A percentile compares a stretch with the other conserved stretches of the same genome.
These are phyloP conservation scores for Globisporangium uncinulatum DNA, from an alignment of 352 stramenopile species.

Conservation along the genomic window DNA sequence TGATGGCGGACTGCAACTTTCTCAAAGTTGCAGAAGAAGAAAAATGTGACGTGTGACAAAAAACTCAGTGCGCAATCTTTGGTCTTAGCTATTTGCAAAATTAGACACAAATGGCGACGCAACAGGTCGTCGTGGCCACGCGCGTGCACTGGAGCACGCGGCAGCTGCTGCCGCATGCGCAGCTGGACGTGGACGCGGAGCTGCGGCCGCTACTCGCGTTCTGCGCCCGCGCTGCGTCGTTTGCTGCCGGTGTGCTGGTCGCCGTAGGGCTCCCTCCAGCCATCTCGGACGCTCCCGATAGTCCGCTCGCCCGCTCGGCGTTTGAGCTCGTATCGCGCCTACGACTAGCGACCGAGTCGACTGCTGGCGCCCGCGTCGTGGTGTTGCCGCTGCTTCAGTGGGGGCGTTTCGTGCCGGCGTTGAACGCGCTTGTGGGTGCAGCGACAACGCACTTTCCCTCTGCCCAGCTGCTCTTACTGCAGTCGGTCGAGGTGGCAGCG, in stretches of 20 bases:
- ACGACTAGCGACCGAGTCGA: slow-evolving; percentile 15
- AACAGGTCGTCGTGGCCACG: slow-evolving; percentile 38
- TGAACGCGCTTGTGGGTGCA: slow-evolving; percentile 91
- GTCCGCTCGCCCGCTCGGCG: slow-evolving; percentile 34
- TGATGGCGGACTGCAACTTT: too few relatives aligned
- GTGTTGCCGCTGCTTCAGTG: slow-evolving; percentile 92
- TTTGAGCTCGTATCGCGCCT: slow-evolving; percentile 32
- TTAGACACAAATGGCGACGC: neutral
- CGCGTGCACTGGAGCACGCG: slow-evolving; percentile 53
- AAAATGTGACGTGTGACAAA: too few relatives aligned
- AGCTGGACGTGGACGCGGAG: slow-evolving; percentile 40
- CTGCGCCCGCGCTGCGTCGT: slow-evolving; percentile 40
- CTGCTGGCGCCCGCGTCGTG: slow-evolving; percentile 18
- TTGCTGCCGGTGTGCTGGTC: slow-evolving; percentile 46
- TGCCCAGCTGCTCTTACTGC: slow-evolving; percentile 68
- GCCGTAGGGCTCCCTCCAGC: slow-evolving; percentile 40
- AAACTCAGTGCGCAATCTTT: too few relatives aligned
- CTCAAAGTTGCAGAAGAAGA: too few relatives aligned
- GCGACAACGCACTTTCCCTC: slow-evolving; percentile 49
- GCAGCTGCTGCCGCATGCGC: slow-evolving; percentile 32
- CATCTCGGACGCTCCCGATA: neutral
- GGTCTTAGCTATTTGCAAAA: neutral
- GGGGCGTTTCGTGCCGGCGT: slow-evolving; percentile 93
- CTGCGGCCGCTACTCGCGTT: slow-evolving; percentile 45
- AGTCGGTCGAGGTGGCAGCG: slow-evolving; percentile 90